A percentile compares a stretch with the other conserved stretches of the same genome.
Evolutionary conservation across 2,329 filamentous ascomycete species (phyloP).

Genomic region (Aspergillus aculeatinus): DNA sequence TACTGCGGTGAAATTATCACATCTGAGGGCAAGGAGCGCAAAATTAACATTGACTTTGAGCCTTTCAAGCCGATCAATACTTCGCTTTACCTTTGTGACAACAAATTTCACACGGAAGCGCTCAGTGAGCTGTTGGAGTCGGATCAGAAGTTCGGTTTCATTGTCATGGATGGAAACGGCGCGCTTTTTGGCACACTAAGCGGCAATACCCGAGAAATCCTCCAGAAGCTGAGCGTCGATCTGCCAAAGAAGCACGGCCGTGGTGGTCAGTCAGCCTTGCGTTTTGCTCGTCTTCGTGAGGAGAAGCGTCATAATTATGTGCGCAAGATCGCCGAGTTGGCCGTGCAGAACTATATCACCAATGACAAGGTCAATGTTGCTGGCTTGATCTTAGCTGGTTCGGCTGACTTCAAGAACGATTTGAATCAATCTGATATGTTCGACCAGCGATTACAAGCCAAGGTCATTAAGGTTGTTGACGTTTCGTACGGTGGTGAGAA

Average conservation of each 20-base stretch:
- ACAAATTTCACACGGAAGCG: constrained; percentile 99
- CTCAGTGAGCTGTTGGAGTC: constrained; percentile 96
- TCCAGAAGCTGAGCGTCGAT: constrained; percentile 98
- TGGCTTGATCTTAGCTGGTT: constrained; percentile 91
- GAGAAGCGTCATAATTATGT: constrained; percentile 99
- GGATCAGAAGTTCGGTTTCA: constrained; percentile 99
- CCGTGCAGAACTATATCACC: constrained; percentile 98
- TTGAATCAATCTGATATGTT: constrained; percentile 97
- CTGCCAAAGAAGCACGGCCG: constrained; percentile 99
- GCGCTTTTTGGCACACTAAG: constrained; percentile 94
- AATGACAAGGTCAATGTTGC: constrained; percentile 98
- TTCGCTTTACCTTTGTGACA: constrained; percentile 98
- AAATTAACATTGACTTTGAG: constrained; percentile 99
- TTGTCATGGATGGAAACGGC: constrained; percentile 99
- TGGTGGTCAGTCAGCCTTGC: constrained; percentile 98
- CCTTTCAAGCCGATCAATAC: constrained; percentile 99
- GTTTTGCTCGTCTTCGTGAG: constrained; percentile 98
- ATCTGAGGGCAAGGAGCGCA: constrained; percentile 95
- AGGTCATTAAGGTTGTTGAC: constrained; percentile 99
- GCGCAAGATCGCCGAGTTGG: constrained; percentile 95
- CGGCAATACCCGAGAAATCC: constrained; percentile 92
- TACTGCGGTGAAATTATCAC: constrained; percentile 99
- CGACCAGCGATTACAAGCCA: constrained; percentile 82
- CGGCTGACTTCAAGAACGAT: constrained; percentile 99
- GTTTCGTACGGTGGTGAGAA: constrained; percentile 99